Evolutionary conservation across 495 filamentous ascomycete species (phyloP), one percentile per base, ranked within the genome.

Genomic region (Hyaloscypha hepaticicola): DNA sequence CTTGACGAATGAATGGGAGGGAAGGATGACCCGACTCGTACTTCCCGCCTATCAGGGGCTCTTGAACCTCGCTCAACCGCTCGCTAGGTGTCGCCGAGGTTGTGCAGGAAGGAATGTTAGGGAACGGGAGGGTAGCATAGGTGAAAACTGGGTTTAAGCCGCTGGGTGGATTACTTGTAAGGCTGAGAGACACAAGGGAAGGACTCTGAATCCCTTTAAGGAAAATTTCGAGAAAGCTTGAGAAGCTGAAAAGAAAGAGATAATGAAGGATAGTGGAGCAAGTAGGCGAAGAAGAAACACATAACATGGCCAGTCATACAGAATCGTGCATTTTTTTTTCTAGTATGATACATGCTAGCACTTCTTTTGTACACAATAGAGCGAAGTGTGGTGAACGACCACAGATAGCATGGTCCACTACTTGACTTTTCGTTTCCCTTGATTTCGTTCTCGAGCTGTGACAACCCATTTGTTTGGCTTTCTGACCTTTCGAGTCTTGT

Each of bases 401-500:
- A 34, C 6, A 45, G 24, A 22, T 31, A 55, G 24, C 3, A 57
- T 0, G 19, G 27, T 24, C 34, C 0, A 64, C 62, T 72, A 65
- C 77, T 86, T 86, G 67, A 76, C 67, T 65, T 83, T 78, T 62
- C 84, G 78, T 79, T 90, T 89, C 73, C 90, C 90, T 76, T 91
- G 88, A 78, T 92, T 93, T 66, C 91, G 85, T 59, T 82, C 81
- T 63, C 91, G 84, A 48, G 88, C 81, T 26, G 85, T 84, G 52
- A 96, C 89, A 58, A 96, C 89, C 73, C 86, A 91, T 73, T 88
- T 91, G 79, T 94, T 93, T 75, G 89, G 72, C 66, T 93, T 95
- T 77, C 82, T 66, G 66, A 73, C 80, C 65, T 85, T 86, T 65
- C 95, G 86, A 59, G 95, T 99, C 83, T 98, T 99, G 85, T 90